phyloP scores from a whole-genome alignment of 2,329 filamentous ascomycete species.

The Penicillium sp. region DNA sequence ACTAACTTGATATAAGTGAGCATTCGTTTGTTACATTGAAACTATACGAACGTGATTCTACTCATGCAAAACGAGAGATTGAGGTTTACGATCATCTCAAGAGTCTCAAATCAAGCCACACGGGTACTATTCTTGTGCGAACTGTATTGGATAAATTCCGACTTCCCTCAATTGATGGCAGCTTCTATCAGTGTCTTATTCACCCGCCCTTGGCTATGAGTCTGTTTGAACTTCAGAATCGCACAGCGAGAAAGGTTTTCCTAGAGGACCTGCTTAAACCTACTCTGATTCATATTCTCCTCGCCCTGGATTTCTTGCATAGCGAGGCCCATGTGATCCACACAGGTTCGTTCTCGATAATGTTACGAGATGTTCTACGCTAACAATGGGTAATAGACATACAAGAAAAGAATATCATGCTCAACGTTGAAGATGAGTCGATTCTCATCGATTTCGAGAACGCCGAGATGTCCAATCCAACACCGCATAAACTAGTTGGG shows the following conservation, averaged over 20 bases:
- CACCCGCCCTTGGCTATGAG: constrained; percentile 23
- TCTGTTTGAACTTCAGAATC: constrained; percentile 16
- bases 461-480: constrained; percentile 19
- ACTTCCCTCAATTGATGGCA: constrained; percentile 7
- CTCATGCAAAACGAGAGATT: constrained; percentile 11
- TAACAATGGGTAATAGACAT: no score
- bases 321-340: constrained; percentile 22
- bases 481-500: constrained; percentile 20
- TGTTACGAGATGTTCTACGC: not conserved
- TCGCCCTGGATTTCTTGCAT: constrained; percentile 27
- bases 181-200: constrained; percentile 22
- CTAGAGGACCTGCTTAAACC: constrained; percentile 20
- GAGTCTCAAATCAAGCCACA: constrained; percentile 14
- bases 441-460: constrained; percentile 25
- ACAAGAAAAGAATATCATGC: constrained; percentile 25
- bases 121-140: constrained; percentile 16
- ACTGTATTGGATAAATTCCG: constrained; percentile 21
- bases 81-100: constrained; percentile 18
- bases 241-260: constrained; percentile 9
- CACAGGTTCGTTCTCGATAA: constrained; percentile 17
- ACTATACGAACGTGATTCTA: constrained; percentile 14
- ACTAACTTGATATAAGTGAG: not conserved
- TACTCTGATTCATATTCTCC: constrained; percentile 20
- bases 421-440: constrained; percentile 23
- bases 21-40: constrained; percentile 13